These are phyloP conservation scores for Bipolaris gigantea DNA, from an alignment of 2,329 filamentous ascomycete genomes.

Conservation along the genomic window DNA sequence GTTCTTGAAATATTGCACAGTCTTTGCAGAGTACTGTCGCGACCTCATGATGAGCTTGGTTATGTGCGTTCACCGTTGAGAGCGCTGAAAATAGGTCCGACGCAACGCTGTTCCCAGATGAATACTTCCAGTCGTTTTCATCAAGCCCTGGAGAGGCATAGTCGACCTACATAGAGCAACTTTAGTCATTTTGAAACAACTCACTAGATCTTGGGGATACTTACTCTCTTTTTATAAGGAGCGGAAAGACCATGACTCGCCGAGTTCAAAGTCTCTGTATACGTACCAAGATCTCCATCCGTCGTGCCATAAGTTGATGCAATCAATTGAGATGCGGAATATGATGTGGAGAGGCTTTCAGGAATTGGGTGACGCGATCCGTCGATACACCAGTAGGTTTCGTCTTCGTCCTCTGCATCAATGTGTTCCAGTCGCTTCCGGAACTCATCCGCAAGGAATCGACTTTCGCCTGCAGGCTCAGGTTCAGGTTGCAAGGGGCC, in stretches of 20 bases:
- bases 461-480: background rate
- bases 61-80: background rate
- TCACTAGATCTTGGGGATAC: background rate
- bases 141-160: constrained; percentile 8
- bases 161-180: background rate
- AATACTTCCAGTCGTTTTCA: constrained; percentile 4
- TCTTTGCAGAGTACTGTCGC: background rate
- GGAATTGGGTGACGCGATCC: background rate
- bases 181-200: background rate
- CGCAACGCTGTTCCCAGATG: background rate
- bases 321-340: background rate
- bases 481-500: background rate
- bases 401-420: constrained; percentile 1
- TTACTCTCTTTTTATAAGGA: background rate
- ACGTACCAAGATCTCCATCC: background rate
- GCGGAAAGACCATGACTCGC: background rate
- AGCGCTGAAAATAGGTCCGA: background rate
- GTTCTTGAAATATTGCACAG: background rate
- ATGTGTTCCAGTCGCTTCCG: background rate
- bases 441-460: constrained; percentile 1
- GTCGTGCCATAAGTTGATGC: background rate
- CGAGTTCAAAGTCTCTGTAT: background rate
- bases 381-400: background rate
- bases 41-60: background rate
- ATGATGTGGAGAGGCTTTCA: background rate